Evolutionary conservation across 495 filamentous ascomycete species (phyloP).

Genomic region (Pyrenula aspistea): DNA sequence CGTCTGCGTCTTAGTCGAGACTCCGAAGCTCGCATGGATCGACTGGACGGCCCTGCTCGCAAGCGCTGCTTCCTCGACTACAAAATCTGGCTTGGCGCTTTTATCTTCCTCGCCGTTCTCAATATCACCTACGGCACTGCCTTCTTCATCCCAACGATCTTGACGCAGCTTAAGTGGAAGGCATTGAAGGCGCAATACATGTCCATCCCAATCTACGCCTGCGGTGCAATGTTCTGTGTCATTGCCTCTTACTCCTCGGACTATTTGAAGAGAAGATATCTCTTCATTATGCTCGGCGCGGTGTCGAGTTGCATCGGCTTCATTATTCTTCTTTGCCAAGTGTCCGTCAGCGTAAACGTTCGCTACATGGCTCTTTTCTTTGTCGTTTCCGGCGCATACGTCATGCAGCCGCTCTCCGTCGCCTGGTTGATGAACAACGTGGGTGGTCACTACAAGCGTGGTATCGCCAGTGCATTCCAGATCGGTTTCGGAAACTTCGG

Average conservation of each 20-base stretch:
- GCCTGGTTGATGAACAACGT: slow-evolving; percentile 49
- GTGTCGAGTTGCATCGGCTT: slow-evolving; percentile 36
- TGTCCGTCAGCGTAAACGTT: slow-evolving; percentile 18
- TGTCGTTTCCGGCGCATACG: slow-evolving; percentile 37
- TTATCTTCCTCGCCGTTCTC: slow-evolving; percentile 29
- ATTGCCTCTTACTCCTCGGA: slow-evolving; percentile 25
- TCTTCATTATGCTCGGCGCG: slow-evolving; percentile 34
- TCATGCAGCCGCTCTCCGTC: slow-evolving; percentile 34
- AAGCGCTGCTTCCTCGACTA: slow-evolving; percentile 32
- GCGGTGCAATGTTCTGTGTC: slow-evolving; percentile 24
- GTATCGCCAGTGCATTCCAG: slow-evolving; percentile 41
- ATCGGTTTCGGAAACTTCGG: slow-evolving; percentile 43
- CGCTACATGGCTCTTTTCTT: slow-evolving; percentile 46
- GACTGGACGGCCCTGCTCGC: slow-evolving; percentile 23
- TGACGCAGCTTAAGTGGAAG: slow-evolving; percentile 27
- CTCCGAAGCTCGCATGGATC: slow-evolving; percentile 27
- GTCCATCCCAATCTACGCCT: slow-evolving; percentile 30
- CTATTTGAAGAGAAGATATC: slow-evolving; percentile 24
- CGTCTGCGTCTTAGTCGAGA: slow-evolving; percentile 25
- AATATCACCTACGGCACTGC: slow-evolving; percentile 29
- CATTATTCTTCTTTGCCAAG: slow-evolving; percentile 35
- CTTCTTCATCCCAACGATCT: slow-evolving; percentile 34
- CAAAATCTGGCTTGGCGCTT: slow-evolving; percentile 35
- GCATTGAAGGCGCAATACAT: slow-evolving; percentile 24
- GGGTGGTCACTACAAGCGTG: slow-evolving; percentile 50